A percentile compares a stretch with the other conserved stretches of the same genome.
phyloP scores from a whole-genome alignment of 31 red algal species.

The Porphyra umbilicalis region DNA sequence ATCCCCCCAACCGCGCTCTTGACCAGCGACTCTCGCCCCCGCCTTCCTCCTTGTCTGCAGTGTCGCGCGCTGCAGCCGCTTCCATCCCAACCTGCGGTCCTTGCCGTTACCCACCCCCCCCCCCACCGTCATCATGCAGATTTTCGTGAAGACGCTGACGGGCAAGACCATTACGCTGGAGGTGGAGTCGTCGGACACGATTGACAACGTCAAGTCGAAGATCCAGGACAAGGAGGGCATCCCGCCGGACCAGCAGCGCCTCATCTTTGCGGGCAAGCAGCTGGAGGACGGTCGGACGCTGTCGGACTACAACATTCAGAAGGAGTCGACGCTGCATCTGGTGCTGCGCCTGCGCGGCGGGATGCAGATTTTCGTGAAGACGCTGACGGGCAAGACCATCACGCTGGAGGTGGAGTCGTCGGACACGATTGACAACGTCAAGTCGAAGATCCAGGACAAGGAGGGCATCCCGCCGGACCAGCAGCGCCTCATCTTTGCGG shows the following conservation, averaged over 20 bases:
- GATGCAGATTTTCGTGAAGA: constrained; percentile 69
- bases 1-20: neutral
- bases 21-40: neutral
- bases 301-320: constrained; percentile 59
- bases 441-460: constrained; percentile 63
- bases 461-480: constrained; percentile 59
- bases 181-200: constrained; percentile 55
- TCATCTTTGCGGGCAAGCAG: constrained; percentile 60
- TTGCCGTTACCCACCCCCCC: neutral
- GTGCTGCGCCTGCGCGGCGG: constrained; percentile 46
- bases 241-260: constrained; percentile 50
- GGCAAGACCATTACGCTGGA: constrained; percentile 60
- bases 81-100: neutral
- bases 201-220: constrained; percentile 53
- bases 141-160: constrained; percentile 60
- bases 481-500: constrained; percentile 52
- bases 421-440: constrained; percentile 57
- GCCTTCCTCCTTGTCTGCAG: neutral
- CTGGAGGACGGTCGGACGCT: constrained; percentile 52
- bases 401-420: constrained; percentile 56
- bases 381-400: constrained; percentile 57
- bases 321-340: constrained; percentile 54
- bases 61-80: too few relatives aligned
- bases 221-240: constrained; percentile 70
- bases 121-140: constrained; percentile 19